Base-by-base conservation (phyloP, 768 basidiomycete genomes). In the Hydnomerulius pinastri region DNA sequence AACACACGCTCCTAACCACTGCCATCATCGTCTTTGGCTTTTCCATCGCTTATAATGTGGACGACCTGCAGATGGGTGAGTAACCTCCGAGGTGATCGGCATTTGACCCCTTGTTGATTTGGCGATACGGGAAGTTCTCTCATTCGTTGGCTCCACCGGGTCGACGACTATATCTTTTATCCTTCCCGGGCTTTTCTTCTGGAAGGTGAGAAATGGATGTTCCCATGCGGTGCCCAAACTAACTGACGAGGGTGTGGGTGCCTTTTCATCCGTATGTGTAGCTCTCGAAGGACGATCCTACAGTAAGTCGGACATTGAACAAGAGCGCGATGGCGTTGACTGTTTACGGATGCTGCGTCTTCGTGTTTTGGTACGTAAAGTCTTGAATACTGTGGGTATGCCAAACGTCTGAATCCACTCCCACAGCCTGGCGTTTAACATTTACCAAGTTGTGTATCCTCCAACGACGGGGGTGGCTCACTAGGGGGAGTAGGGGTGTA, bases 131-230 rank as follows among this genome's bases (percentile, higher is more conserved):
- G 3, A 62, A 92, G 96, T 98, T 12, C 77, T 98, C 28, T 92
- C 93, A 4, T 97, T 99, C 64, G 96, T 99, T 30, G 97, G 97
- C 2, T 87, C 93, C 20, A 98, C 94, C 1, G 97, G 97, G 11
- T 96, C 92, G 12, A 97, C 95, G 21, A 96, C 94, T 17, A 92
- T 98, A 51, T 94, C 92, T 1, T 98, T 98, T 72, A 97, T 98
- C 62, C 78, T 97, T 29, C 95, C 94, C 0, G 94, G 92, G 2
- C 71, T 94, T 43, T 89, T 97, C 64, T 97, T 90, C 73, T 98
- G 92, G 87, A 87, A 91, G 86, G 90, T 87, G 57, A 57, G 72
- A 36, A 44, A 18, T 25, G 24, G 5, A 15, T 4, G 24, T 53
- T 54, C 43, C 25, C 48, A 53, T 54, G 47, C 42, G 41, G 45